A percentile compares a stretch with the other conserved stretches of the same genome.
Conservation (phyloP, 192 early-diverging fungal species). For the Gamsiella multidivaricata region DNA sequence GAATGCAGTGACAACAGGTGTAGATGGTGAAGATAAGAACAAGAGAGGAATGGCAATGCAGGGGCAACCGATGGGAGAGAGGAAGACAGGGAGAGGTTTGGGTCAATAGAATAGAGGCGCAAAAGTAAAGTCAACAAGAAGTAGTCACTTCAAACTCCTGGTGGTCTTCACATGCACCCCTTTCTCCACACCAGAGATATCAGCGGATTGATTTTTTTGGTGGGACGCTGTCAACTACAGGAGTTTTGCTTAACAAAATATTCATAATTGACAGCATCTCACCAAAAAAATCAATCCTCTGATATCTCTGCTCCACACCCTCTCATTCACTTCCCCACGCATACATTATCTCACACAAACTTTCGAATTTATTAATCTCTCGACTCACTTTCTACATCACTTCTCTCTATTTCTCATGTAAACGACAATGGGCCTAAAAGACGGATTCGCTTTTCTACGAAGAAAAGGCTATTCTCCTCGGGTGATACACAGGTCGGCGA, state of each 20-base stretch:
- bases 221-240: no score
- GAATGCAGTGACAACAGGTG: no score
- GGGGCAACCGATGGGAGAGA: no score
- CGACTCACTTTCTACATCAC: neutral
- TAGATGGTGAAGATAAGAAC: neutral
- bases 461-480: neutral
- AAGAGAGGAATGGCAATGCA: neutral
- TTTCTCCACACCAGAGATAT: no score
- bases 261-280: no score
- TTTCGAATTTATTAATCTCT: neutral
- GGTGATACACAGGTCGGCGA: neutral
- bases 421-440: neutral
- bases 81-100: no score
- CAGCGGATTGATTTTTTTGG: no score
- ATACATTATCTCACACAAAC: neutral
- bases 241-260: no score
- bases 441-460: neutral
- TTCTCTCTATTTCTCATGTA: neutral
- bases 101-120: neutral
- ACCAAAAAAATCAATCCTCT: no score
- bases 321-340: neutral
- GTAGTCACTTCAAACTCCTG: no score
- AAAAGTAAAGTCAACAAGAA: neutral
- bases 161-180: no score
- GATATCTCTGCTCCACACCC: neutral